phyloP scores from a whole-genome alignment of 495 filamentous ascomycete genomes.

The Hyaloscypha finlandica region DNA sequence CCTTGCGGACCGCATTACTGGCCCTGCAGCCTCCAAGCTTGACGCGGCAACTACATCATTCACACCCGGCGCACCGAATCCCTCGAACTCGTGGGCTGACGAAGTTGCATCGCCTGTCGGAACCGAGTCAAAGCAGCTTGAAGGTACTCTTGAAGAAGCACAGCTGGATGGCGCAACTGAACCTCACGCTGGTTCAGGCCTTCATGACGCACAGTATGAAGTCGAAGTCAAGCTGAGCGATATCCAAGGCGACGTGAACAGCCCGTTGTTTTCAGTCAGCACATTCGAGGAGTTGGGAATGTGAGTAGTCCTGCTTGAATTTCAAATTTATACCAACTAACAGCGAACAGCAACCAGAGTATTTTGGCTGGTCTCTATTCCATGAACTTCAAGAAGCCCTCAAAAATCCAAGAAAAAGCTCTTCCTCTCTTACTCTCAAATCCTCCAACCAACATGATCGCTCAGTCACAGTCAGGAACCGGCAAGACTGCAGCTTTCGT shows the following conservation, averaged over 20 bases:
- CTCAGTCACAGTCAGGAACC: constrained; percentile 97
- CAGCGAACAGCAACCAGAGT: constrained; percentile 37
- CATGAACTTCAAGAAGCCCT: constrained; percentile 92
- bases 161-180: constrained; percentile 57
- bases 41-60: constrained; percentile 33
- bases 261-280: constrained; percentile 82
- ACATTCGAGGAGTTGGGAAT: constrained; percentile 85
- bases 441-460: constrained; percentile 89
- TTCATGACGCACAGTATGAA: constrained; percentile 75
- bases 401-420: constrained; percentile 94
- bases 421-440: constrained; percentile 82
- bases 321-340: background rate
- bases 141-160: constrained; percentile 21
- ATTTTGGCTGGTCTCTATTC: constrained; percentile 62
- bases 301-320: constrained; percentile 48
- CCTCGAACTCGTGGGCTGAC: constrained; percentile 38
- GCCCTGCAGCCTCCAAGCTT: constrained; percentile 40
- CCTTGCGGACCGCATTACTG: constrained; percentile 64
- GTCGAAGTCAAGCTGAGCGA: constrained; percentile 91
- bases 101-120: constrained; percentile 35
- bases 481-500: constrained; percentile 98
- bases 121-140: constrained; percentile 27
- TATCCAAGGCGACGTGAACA: constrained; percentile 81
- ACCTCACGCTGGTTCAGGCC: constrained; percentile 43
- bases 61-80: constrained; percentile 5